phyloP scores from a whole-genome alignment of 2,329 filamentous ascomycete genomes.

The Exophiala calicioides region DNA sequence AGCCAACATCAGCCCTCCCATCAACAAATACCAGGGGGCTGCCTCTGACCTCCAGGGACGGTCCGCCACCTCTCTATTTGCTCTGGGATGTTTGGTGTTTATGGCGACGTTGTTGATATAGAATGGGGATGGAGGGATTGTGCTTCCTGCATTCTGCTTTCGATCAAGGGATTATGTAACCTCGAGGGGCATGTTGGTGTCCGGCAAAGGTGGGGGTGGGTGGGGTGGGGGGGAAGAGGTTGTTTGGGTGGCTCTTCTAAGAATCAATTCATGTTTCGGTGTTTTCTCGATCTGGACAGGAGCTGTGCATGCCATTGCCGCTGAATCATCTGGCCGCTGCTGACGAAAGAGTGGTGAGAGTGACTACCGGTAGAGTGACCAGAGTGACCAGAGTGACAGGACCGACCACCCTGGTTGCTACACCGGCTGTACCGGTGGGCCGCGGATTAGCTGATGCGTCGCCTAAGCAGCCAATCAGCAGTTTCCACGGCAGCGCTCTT shows the following conservation, averaged over 20 bases:
- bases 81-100: slow-evolving; percentile 18
- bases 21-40: slow-evolving; percentile 21
- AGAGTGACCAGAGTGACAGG: neutral
- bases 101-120: slow-evolving; percentile 20
- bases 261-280: no score
- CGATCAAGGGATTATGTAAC: no score
- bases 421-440: no score
- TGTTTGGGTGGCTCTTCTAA: no score
- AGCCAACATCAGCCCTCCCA: slow-evolving; percentile 19
- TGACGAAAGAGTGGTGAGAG: no score
- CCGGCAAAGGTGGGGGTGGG: no score
- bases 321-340: slow-evolving; percentile 24
- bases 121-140: neutral
- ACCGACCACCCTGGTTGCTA: neutral
- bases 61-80: slow-evolving; percentile 18
- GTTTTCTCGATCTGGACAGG: slow-evolving; percentile 15
- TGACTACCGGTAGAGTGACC: no score
- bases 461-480: neutral
- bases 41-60: slow-evolving; percentile 15
- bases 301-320: neutral
- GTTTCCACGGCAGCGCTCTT: neutral
- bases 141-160: neutral
- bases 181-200: no score
- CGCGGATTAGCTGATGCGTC: no score
- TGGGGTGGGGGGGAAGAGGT: no score